Percentiles rank a stretch among this genome's conserved stretches.
phyloP scores from a whole-genome alignment of 140 eudicot genomes.

The Ambrosia hybrid region DNA sequence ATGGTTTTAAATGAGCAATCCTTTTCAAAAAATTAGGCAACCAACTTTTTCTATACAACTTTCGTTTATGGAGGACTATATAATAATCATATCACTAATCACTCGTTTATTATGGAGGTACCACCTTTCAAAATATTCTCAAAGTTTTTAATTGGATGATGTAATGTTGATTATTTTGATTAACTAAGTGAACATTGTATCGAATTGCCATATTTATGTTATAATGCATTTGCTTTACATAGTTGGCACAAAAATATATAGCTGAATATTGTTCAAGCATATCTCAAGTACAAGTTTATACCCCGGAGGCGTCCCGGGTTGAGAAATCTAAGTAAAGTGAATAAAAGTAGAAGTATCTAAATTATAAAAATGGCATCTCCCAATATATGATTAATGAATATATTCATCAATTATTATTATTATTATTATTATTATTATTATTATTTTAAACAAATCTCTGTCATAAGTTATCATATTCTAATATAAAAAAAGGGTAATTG shows the following conservation, averaged over 20 bases:
- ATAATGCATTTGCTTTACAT: not conserved
- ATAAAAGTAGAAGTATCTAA: no score
- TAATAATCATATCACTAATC: conserved; percentile 9
- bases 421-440: no score
- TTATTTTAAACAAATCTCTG: no score
- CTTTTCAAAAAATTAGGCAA: conserved; percentile 6
- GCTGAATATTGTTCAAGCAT: conserved; percentile 6
- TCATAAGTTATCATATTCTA: no score
- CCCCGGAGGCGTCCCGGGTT: no score
- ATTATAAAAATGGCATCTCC: no score
- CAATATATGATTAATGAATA: no score
- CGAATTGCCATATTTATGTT: not conserved
- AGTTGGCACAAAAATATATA: conserved; percentile 1
- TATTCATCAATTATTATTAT: no score
- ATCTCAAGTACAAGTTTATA: no score
- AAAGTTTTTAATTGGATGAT: conserved; percentile 3
- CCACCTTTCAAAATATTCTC: not conserved
- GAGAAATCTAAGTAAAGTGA: no score
- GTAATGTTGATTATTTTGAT: conserved; percentile 4
- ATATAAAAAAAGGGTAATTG: no score
- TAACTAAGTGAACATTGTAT: not conserved
- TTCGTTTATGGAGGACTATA: conserved; percentile 7
- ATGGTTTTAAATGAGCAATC: not conserved
- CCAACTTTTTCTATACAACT: not conserved
- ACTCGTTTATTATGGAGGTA: conserved; percentile 3